Base-by-base conservation (phyloP, 768 basidiomycete genomes). In the Tricholoma furcatifolium region DNA sequence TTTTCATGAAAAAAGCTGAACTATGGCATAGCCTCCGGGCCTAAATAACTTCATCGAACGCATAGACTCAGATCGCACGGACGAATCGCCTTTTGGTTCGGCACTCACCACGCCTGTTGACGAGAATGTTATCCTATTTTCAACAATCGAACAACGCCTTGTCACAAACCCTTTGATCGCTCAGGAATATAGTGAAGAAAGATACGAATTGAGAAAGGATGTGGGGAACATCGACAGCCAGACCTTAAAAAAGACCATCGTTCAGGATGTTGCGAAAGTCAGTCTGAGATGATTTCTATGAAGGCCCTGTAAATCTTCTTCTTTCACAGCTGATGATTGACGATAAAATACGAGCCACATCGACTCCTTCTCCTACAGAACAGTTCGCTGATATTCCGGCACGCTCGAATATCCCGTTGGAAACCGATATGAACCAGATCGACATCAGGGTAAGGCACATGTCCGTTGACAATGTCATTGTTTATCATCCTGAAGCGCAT, bases 31-130 rank as follows among this genome's bases (percentile, higher is more conserved):
- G 41, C 40, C 10, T 6, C 31, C 27, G 11, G 21, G 18, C 12
- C 20, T 27, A 24, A 23, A 39, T 24, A 21, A 39, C 11, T n/a
- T 47, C 2, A 58, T 63, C 10, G 53, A 67, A 51, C 67, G 70
- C 43, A 54, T 65, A 20, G 64, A 72, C 51, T 76, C 76, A 24
- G 67, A 62, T 32, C 64, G 68, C 47, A 76, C 76, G 2, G 64
- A 70, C 43, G 74, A 78, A 34, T 75, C 76, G 39, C 69, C 74
- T 0, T 74, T 77, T 50, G 67, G 65, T 11, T 77, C 75, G 7
- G 65, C 62, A 32, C 62, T 78, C 2, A 70, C 70, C 18, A 78
- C 76, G 27, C 76, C 76, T 12, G 65, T 65, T 5, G 74, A 77
- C 48, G 73, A 73, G 51, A 58, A 67, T 27, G 51, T 61, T 17